phyloP scores from a whole-genome alignment of 2,329 filamentous ascomycete genomes.

The Aureobasidium sp. region DNA sequence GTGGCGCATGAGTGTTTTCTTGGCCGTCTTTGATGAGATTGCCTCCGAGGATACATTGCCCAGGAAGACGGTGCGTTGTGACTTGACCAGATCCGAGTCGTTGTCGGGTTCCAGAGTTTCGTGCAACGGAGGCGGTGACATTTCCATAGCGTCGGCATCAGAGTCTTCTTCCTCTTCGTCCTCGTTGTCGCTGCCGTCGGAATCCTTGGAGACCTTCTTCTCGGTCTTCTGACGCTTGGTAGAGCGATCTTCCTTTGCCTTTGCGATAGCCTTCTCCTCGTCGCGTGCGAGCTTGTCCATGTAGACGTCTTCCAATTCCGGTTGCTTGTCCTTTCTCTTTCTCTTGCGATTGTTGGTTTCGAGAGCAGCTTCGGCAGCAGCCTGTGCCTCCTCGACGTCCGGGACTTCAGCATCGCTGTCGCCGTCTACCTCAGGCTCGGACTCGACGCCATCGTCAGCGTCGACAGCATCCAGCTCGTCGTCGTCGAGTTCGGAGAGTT shows the following conservation, averaged over 20 bases:
- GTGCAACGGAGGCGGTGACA: constrained; percentile 52
- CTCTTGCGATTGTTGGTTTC: constrained; percentile 47
- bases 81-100: constrained; percentile 67
- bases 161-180: constrained; percentile 29
- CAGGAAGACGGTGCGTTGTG: constrained; percentile 82
- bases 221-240: constrained; percentile 21
- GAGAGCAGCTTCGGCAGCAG: constrained; percentile 21
- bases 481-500: constrained; percentile 24
- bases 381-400: constrained; percentile 21
- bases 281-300: constrained; percentile 55
- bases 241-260: constrained; percentile 8
- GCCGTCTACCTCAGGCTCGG: constrained; percentile 23
- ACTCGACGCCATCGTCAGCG: constrained; percentile 32
- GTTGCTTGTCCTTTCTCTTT: constrained; percentile 39
- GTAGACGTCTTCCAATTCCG: constrained; percentile 39
- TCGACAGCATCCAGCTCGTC: constrained; percentile 24
- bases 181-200: constrained; percentile 25
- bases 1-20: constrained; percentile 70
- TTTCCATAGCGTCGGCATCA: constrained; percentile 33
- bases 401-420: constrained; percentile 24
- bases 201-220: constrained; percentile 27
- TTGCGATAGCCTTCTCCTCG: constrained; percentile 28
- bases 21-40: constrained; percentile 73
- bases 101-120: constrained; percentile 40
- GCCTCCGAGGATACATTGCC: constrained; percentile 81